Evolutionary conservation across 148 eudicot genomes (phyloP).

Genomic region (Agrostemma githago): DNA sequence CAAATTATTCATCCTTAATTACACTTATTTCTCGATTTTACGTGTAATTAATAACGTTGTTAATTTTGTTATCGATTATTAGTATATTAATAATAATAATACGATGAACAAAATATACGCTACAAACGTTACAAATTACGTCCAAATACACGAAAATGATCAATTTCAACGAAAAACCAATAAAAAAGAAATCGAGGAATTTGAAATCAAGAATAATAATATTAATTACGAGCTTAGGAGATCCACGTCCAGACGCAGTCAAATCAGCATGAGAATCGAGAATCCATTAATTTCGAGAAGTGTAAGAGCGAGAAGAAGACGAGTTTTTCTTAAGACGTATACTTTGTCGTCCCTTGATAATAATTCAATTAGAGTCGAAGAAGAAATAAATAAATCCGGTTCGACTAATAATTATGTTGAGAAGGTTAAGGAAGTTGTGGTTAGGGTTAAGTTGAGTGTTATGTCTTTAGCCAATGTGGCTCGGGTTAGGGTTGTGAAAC

Average conservation of each 20-base stretch:
- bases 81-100: too few relatives aligned
- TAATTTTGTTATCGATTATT: not conserved
- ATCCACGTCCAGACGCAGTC: constrained; percentile 17
- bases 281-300: constrained; percentile 35
- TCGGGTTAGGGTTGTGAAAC: constrained; percentile 18
- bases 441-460: constrained; percentile 27
- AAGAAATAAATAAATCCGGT: not conserved
- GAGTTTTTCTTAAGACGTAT: constrained; percentile 44
- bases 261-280: not conserved
- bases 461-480: constrained; percentile 16
- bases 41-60: not conserved
- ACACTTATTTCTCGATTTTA: not conserved
- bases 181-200: not conserved
- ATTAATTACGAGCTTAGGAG: constrained; percentile 13
- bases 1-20: not conserved
- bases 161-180: not conserved
- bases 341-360: constrained; percentile 28
- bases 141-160: constrained; percentile 1
- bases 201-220: constrained; percentile 12
- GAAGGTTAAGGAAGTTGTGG: constrained; percentile 29
- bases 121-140: not conserved
- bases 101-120: constrained; percentile 25
- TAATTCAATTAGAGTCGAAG: not conserved
- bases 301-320: constrained; percentile 44
- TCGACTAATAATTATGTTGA: constrained; percentile 14